These are phyloP conservation scores for Fibroporia radiculosa DNA, from an alignment of 768 basidiomycete species.

Conservation along the genomic window DNA sequence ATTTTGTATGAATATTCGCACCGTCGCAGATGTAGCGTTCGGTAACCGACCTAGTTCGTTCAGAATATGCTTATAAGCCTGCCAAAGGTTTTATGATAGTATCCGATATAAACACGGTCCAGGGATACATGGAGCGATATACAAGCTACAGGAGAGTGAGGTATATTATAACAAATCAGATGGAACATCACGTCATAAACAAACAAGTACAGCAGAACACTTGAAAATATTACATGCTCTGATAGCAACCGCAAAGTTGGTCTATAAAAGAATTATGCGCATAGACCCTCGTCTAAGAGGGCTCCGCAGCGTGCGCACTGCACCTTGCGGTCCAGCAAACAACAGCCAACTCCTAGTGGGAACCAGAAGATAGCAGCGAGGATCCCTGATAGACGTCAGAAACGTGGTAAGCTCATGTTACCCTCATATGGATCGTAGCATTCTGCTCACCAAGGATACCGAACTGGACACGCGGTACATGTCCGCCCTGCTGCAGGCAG, in stretches of 20 bases:
- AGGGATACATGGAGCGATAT: too few relatives aligned
- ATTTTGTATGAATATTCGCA: neutral
- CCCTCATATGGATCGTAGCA: neutral
- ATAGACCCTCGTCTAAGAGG: slow-evolving; percentile 25
- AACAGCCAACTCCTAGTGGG: slow-evolving; percentile 72
- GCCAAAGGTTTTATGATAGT: too few relatives aligned
- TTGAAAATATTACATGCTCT: neutral
- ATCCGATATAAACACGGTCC: too few relatives aligned
- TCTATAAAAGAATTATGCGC: slow-evolving; percentile 6
- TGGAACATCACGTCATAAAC: neutral
- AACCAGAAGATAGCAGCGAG: slow-evolving; percentile 85
- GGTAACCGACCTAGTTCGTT: too few relatives aligned
- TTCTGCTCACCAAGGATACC: slow-evolving; percentile 46
- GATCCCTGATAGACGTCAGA: slow-evolving; percentile 39
- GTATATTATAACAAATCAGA: too few relatives aligned
- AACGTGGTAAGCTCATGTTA: slow-evolving; percentile 1
- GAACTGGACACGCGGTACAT: slow-evolving; percentile 53
- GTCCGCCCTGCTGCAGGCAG: slow-evolving; percentile 72
- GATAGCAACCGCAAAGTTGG: neutral
- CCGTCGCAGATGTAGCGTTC: too few relatives aligned
- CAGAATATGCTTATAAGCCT: too few relatives aligned
- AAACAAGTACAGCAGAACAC: neutral
- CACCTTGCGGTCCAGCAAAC: slow-evolving; percentile 66
- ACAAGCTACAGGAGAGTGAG: too few relatives aligned
- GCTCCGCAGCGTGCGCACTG: slow-evolving; percentile 48